Evolutionary conservation across 441 rosid species (phyloP).

Genomic region (Mallotus repandus): DNA sequence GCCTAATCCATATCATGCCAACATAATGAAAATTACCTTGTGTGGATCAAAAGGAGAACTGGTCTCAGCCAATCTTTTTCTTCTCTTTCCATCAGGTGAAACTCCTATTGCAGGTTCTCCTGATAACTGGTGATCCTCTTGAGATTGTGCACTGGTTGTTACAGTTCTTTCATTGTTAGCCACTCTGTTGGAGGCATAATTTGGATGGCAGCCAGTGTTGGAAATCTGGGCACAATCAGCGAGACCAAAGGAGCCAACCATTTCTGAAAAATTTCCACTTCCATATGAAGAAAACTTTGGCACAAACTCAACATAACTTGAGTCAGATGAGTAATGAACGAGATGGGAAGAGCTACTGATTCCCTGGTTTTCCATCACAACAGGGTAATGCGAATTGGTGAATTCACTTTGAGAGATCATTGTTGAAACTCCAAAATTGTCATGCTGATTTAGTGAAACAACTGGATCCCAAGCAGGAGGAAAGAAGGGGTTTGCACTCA

Average conservation of each 20-base stretch:
- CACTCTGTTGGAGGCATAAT: conserved; percentile 39
- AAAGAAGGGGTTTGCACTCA: conserved; percentile 49
- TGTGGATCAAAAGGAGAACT: conserved; percentile 33
- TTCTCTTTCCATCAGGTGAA: conserved; percentile 43
- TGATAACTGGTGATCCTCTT: conserved; percentile 46
- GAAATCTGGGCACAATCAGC: conserved; percentile 39
- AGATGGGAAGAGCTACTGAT: conserved; percentile 44
- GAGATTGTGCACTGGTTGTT: conserved; percentile 38
- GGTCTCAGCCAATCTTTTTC: conserved; percentile 43
- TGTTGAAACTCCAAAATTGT: conserved; percentile 49
- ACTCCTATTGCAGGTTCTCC: conserved; percentile 42
- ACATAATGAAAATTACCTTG: conserved; percentile 41
- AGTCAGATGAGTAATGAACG: conserved; percentile 54
- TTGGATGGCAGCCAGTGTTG: conserved; percentile 34
- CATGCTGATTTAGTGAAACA: conserved; percentile 44
- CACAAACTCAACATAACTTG: conserved; percentile 49
- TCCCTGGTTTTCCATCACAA: conserved; percentile 56
- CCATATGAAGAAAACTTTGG: conserved; percentile 56
- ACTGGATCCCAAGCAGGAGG: conserved; percentile 83
- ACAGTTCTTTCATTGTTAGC: conserved; percentile 39
- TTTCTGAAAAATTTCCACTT: conserved; percentile 58
- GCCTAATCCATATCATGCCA: conserved; percentile 11
- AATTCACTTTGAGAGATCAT: conserved; percentile 52
- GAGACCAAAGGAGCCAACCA: conserved; percentile 44
- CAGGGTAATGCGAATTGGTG: conserved; percentile 49